Evolutionary conservation across 768 basidiomycete genomes (phyloP), one percentile per base, ranked within the genome.

Genomic region (Leccinum boreale): DNA sequence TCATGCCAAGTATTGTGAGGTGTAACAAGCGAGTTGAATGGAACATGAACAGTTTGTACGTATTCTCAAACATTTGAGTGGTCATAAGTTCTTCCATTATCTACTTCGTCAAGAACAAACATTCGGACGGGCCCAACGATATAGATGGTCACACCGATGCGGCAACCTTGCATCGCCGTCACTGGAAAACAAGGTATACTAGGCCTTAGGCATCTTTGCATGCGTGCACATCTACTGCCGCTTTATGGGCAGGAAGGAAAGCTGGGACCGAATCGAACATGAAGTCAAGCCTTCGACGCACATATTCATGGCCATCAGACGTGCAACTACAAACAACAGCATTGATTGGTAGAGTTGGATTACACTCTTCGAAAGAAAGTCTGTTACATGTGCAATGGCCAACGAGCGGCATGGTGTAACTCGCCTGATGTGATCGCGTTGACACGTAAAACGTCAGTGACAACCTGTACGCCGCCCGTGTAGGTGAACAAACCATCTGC

Each of bases 391-490:
- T 52, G 35, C 33, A 39, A 46, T 45, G 50, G 23, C 36, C 50
- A 39, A 29, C 17, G 55, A 24, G 28, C n/a, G 28, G 15, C 14
- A 28, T 52, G 24, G 31, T 33, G 24, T 50, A 33, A 51, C 31
- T 52, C 39, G 62, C 62, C 62, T 60, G 46, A 49, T 47, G 39
- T 33, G 36, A 64, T 49, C 39, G 31, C 5, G 36, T 50, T 48
- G 48, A 47, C 51, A 46, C 9, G 19, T 26, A 15, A 54, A 46
- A 55, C 26, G 51, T 44, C 17, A 59, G 42, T 21, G 29, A 61
- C 28, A 23, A 39, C n/a, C 28, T 15, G 58, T 60, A 48, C 9
- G 19, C 19, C 17, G 45, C n/a, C 24, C 17, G 15, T 28, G 56
- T 33, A 26, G 33, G 46, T 50, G 45, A 53, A 52, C 57, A 45